Base-by-base conservation (phyloP, 2,329 filamentous ascomycete genomes). In the Pyrenophora seminiperda region DNA sequence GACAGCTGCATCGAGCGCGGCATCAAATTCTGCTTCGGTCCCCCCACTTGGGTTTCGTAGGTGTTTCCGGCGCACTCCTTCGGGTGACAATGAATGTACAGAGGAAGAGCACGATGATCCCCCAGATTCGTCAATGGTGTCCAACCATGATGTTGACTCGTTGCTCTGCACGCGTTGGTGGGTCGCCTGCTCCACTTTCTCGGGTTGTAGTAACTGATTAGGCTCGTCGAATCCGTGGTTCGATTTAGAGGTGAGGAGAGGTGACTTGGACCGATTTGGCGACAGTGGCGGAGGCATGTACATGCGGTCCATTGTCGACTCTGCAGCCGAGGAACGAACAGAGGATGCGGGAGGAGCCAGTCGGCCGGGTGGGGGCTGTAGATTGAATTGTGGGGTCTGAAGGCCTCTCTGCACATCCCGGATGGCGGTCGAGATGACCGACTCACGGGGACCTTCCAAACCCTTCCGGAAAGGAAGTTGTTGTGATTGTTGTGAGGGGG, bases 11-110 rank as follows among this genome's bases (percentile, higher is more conserved):
- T 97, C 93, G 34, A 97, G 80, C 3, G 94, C 94, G 7, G 91
- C 91, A 73, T 97, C 92, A 59, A 97, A 96, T 67, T 96, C 92
- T 5, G 90, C 88, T 70, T 96, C 90, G 0, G 90, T 94, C 22
- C 82, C 85, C 36, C 85, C 86, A 57, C 89, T 93, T 2, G 81
- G 70, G 29, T 79, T 80, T 40, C 88, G 84, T 44, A 90, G 83
- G 58, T 89, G 87, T 65, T 87, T 90, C 56, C 88, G 81, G 54
- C 84, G 81, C 34, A 85, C 82, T 50, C 87, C 75, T 1, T 88
- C 90, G 1, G 89, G 92, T 3, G 87, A 85, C 40, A 89, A 81
- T 0, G 92, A 96, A 69, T 91, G 90, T 1, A 91, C 81, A 0
- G 92, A 96, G 1, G 90, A 90, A 2, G 83, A 81, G 54, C 71